Conservation (phyloP, 73 alveolate genomes). For the Paramecium sonneborni region DNA sequence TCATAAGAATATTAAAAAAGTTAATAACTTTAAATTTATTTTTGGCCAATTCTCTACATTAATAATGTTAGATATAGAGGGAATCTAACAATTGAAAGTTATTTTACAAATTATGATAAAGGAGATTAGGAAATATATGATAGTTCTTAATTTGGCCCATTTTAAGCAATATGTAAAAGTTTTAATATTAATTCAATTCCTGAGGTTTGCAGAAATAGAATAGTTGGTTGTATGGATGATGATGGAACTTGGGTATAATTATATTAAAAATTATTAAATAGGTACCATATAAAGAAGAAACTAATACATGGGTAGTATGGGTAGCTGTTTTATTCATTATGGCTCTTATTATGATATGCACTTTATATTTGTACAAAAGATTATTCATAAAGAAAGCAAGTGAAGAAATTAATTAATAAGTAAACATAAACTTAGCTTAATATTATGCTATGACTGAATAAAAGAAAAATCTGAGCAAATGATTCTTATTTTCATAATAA, state of each 20-base stretch:
- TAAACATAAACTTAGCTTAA: not conserved
- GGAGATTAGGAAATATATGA: slow-evolving; percentile 26
- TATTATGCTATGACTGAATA: not conserved
- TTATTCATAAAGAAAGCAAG: not conserved
- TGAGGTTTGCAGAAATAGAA: not conserved
- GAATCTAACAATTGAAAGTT: not conserved
- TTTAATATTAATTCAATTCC: not conserved
- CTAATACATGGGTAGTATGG: slow-evolving; percentile 6
- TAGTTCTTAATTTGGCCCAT: slow-evolving; percentile 9
- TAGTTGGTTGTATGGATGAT: not conserved
- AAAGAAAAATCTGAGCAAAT: not conserved
- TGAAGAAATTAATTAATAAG: not conserved
- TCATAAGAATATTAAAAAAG: not conserved
- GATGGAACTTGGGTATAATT: not conserved
- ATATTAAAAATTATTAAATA: not conserved
- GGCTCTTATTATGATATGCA: not conserved
- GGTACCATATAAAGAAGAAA: not conserved
- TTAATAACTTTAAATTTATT: not conserved
- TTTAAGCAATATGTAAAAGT: not conserved
- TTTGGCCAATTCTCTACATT: not conserved
- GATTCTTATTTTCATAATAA: not conserved
- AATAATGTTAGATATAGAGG: not conserved
- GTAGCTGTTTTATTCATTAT: not conserved
- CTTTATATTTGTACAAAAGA: not conserved
- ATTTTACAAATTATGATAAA: not conserved